Percentiles rank a stretch among this genome's conserved stretches.
phyloP scores from a whole-genome alignment of 164 flowering plant genomes.

The Sedum album region DNA sequence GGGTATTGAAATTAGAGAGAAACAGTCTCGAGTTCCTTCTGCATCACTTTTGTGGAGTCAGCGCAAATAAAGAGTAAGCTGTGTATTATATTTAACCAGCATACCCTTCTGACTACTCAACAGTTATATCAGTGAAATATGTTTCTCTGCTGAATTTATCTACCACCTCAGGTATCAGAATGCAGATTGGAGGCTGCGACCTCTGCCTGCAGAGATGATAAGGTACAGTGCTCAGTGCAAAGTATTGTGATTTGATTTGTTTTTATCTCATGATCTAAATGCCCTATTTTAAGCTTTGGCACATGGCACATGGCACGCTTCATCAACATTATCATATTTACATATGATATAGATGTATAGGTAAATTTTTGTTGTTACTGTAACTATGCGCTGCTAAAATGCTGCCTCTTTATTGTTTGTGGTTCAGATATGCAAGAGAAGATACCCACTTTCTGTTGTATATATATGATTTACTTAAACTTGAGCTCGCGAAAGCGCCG shows the following conservation, averaged over 20 bases:
- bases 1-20: constrained; percentile 79
- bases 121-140: not conserved
- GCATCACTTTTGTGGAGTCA: constrained; percentile 70
- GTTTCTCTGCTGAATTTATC: not conserved
- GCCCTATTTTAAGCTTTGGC: not conserved
- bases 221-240: constrained; percentile 29
- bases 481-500: constrained; percentile 33
- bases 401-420: not conserved
- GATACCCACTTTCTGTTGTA: constrained; percentile 91
- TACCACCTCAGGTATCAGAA: constrained; percentile 71
- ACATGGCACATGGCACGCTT: not conserved
- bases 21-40: constrained; percentile 82
- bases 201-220: constrained; percentile 79
- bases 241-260: not conserved
- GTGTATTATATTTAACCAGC: not conserved
- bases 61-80: constrained; percentile 91
- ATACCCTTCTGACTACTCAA: not conserved
- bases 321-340: not conserved
- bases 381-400: not conserved
- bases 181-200: constrained; percentile 98
- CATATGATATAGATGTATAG: not conserved
- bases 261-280: not conserved
- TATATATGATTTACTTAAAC: constrained; percentile 76
- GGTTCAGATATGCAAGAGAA: constrained; percentile 86
- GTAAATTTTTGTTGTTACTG: not conserved